Evolutionary conservation across 225 moss, liverwort and hornwort species (phyloP).

Genomic region (Ulota crispa): DNA sequence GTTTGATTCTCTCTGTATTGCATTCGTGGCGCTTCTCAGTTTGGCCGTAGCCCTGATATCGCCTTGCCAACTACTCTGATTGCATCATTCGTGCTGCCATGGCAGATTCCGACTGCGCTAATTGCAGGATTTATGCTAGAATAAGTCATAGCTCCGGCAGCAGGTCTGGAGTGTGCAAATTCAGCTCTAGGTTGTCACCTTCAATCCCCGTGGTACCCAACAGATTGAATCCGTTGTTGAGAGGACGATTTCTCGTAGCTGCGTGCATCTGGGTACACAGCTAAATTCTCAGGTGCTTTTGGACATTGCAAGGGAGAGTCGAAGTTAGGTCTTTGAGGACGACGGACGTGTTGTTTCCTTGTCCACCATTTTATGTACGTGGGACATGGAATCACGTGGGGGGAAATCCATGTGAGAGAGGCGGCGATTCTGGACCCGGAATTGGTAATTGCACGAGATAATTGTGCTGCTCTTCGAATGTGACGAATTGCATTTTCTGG

Average conservation of each 20-base stretch:
- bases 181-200: slow-evolving; percentile 11
- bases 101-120: slow-evolving; percentile 19
- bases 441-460: slow-evolving; percentile 9
- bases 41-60: slow-evolving; percentile 11
- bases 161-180: slow-evolving; percentile 1
- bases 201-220: slow-evolving; percentile 5
- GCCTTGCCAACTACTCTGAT: not conserved
- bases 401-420: not conserved
- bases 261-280: slow-evolving; percentile 19
- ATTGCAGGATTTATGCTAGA: slow-evolving; percentile 15
- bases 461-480: slow-evolving; percentile 23
- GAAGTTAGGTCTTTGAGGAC: slow-evolving; percentile 9
- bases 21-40: slow-evolving; percentile 15
- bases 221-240: not conserved
- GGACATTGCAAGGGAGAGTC: not conserved
- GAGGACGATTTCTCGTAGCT: not conserved
- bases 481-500: slow-evolving; percentile 1
- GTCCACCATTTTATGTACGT: slow-evolving; percentile 1
- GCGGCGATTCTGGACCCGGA: slow-evolving; percentile 17
- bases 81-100: not conserved
- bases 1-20: not conserved
- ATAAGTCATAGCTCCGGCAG: slow-evolving; percentile 10
- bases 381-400: slow-evolving; percentile 26
- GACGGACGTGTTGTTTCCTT: not conserved
- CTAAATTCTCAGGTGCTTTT: slow-evolving; percentile 1